phyloP scores from a whole-genome alignment of 2,329 filamentous ascomycete species.

The Xylariales sp. region DNA sequence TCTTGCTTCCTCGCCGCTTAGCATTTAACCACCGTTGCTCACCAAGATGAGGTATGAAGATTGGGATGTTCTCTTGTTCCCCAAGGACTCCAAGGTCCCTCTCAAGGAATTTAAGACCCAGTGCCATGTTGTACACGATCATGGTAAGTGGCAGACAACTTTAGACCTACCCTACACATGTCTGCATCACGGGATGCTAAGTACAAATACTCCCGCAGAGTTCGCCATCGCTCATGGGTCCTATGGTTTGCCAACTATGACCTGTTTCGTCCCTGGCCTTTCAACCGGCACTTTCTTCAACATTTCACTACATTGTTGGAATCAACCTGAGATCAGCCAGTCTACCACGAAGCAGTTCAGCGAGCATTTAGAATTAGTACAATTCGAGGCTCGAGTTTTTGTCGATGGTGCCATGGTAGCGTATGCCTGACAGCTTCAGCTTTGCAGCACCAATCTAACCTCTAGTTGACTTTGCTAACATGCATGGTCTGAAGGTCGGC shows the following conservation, averaged over 20 bases:
- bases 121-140: constrained; percentile 63
- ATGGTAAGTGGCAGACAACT: constrained; percentile 25
- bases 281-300: constrained; percentile 55
- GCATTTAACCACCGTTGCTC: no score
- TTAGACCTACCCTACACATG: constrained; percentile 4
- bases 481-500: constrained; percentile 55
- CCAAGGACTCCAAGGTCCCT: constrained; percentile 60
- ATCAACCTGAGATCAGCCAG: constrained; percentile 53
- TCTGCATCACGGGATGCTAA: not conserved
- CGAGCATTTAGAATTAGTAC: constrained; percentile 49
- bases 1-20: no score
- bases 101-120: constrained; percentile 78
- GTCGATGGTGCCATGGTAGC: constrained; percentile 62
- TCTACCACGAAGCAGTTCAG: constrained; percentile 48
- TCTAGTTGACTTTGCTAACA: not conserved
- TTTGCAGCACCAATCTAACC: no score
- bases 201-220: constrained; percentile 30
- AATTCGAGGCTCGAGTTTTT: constrained; percentile 63
- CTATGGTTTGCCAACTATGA: constrained; percentile 59
- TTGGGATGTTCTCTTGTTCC: constrained; percentile 84
- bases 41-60: constrained; percentile 74
- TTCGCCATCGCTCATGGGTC: constrained; percentile 46
- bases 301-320: constrained; percentile 74
- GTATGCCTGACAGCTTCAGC: no score
- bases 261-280: constrained; percentile 67